These are phyloP conservation scores for Lactuca saligna DNA, from an alignment of 129 eudicot genomes.

Conservation along the genomic window DNA sequence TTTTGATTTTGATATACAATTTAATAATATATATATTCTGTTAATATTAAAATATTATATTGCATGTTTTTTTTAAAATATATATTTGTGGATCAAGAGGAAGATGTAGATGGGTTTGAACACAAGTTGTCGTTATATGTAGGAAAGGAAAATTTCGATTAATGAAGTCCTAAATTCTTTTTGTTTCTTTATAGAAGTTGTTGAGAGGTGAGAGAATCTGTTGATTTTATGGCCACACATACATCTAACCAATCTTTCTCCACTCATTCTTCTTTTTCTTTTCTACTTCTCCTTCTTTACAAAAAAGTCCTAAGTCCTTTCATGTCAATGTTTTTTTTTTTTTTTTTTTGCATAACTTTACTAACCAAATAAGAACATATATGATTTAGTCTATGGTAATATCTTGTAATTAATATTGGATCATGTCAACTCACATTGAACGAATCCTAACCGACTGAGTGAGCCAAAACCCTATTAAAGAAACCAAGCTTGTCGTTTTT, in stretches of 20 bases:
- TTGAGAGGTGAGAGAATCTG: constrained; percentile 25
- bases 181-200: constrained; percentile 27
- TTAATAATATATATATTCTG: too few relatives aligned
- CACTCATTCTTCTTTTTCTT: constrained; percentile 21
- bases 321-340: not conserved
- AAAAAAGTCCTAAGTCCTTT: not conserved
- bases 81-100: constrained; percentile 16
- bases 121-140: constrained; percentile 19
- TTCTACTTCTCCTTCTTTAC: not conserved
- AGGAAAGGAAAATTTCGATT: constrained; percentile 17
- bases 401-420: not conserved
- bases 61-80: not conserved
- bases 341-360: too few relatives aligned
- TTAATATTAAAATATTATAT: too few relatives aligned
- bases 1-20: not conserved
- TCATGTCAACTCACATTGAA: not conserved
- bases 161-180: constrained; percentile 22
- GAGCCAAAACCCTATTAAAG: not conserved
- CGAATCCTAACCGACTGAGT: not conserved
- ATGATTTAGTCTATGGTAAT: not conserved
- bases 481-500: too few relatives aligned
- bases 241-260: constrained; percentile 29
- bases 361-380: not conserved
- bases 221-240: constrained; percentile 33
- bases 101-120: constrained; percentile 22